A percentile compares a stretch with the other conserved stretches of the same genome.
Conservation (phyloP, 352 stramenopile species). For the Phytophthora cryptogea region DNA sequence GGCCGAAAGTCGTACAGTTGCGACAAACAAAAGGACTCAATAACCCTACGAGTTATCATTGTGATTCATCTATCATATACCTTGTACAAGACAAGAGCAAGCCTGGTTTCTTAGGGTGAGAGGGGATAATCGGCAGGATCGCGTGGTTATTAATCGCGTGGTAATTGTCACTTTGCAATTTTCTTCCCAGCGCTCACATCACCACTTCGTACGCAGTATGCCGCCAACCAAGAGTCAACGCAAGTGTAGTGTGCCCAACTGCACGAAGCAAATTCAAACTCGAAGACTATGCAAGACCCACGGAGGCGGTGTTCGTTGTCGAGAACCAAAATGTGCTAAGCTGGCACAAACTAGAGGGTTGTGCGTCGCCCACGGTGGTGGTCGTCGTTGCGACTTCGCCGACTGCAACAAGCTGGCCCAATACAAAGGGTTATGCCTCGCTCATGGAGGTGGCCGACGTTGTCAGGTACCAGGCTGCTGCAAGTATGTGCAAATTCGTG, state of each 20-base stretch:
- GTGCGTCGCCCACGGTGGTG: conserved; percentile 71
- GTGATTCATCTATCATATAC: too few relatives aligned
- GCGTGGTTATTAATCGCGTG: too few relatives aligned
- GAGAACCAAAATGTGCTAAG: conserved; percentile 59
- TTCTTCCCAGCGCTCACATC: too few relatives aligned
- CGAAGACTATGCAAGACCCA: conserved; percentile 72
- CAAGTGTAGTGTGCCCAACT: conserved; percentile 52
- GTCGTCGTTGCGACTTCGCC: conserved; percentile 51
- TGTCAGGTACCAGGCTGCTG: conserved; percentile 59
- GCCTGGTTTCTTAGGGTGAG: too few relatives aligned
- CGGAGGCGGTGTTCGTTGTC: conserved; percentile 69
- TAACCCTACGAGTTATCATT: too few relatives aligned
- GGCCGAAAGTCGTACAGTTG: too few relatives aligned
- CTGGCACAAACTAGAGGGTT: conserved; percentile 64
- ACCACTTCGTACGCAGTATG: too few relatives aligned
- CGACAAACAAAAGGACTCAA: too few relatives aligned
- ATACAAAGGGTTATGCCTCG: conserved; percentile 69
- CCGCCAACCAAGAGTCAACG: too few relatives aligned
- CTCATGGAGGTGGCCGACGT: conserved; percentile 61
- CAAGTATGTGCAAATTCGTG: conserved; percentile 75
- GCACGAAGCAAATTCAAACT: conserved; percentile 75
- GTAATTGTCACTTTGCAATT: too few relatives aligned
- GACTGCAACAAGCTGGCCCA: conserved; percentile 66
- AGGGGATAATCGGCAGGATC: too few relatives aligned
- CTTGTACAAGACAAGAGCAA: too few relatives aligned